Evolutionary conservation across 2,329 filamentous ascomycete species (phyloP).

Genomic region (Beauveria varroae): DNA sequence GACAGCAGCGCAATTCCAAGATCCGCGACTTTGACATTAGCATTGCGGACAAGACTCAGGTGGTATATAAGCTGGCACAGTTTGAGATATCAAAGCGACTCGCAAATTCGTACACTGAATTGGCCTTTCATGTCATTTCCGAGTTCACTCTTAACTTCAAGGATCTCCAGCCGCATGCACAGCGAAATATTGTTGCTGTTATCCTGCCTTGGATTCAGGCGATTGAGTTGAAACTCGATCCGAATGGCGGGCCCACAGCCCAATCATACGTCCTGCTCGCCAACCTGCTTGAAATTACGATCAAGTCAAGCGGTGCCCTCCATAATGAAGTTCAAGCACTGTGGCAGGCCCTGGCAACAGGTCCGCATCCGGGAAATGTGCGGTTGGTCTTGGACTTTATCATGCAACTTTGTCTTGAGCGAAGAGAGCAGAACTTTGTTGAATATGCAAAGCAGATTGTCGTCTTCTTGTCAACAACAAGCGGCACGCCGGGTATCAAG

Average conservation of each 20-base stretch:
- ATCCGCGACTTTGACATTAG: conserved; percentile 97
- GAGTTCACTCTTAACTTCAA: conserved; percentile 94
- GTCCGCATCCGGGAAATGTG: conserved; percentile 88
- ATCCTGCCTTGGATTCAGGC: conserved; percentile 95
- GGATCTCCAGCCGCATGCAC: conserved; percentile 70
- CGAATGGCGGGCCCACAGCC: conserved; percentile 82
- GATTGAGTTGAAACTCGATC: conserved; percentile 85
- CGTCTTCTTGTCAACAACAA: conserved; percentile 83
- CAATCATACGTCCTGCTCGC: conserved; percentile 91
- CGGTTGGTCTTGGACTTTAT: conserved; percentile 94
- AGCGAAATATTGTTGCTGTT: conserved; percentile 89
- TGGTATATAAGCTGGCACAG: conserved; percentile 94
- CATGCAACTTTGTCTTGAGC: conserved; percentile 85
- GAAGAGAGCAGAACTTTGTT: conserved; percentile 95
- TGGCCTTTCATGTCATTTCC: conserved; percentile 91
- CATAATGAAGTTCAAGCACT: conserved; percentile 97
- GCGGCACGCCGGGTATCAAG: conserved; percentile 67
- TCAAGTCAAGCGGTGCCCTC: conserved; percentile 77
- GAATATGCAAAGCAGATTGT: conserved; percentile 98
- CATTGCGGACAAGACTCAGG: conserved; percentile 96
- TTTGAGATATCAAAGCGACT: conserved; percentile 92
- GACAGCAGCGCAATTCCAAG: conserved; percentile 72
- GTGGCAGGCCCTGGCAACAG: conserved; percentile 93
- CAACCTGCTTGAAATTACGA: conserved; percentile 93
- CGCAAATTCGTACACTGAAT: conserved; percentile 77